Evolutionary conservation across 192 early-diverging fungal species (phyloP).

Genomic region (Coemansia sp.): DNA sequence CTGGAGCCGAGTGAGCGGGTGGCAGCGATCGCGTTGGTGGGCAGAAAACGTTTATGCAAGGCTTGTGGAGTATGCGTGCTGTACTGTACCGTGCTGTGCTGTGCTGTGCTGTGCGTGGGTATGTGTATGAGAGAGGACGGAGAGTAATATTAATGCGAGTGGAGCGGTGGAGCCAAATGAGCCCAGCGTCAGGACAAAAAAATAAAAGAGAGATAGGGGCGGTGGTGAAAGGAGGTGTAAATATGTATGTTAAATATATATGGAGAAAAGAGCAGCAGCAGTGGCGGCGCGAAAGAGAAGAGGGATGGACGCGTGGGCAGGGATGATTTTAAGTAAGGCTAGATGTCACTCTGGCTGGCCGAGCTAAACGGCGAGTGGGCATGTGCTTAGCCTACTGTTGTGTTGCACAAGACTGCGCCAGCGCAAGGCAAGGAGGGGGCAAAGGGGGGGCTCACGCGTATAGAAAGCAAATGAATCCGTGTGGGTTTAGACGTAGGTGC

Average conservation of each 20-base stretch:
- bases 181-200: not conserved
- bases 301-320: not conserved
- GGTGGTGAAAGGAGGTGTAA: not conserved
- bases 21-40: not conserved
- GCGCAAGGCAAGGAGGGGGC: not conserved
- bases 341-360: conserved; percentile 36
- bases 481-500: not conserved
- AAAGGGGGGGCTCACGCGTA: not conserved
- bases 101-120: not conserved
- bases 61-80: not conserved
- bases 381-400: conserved; percentile 14
- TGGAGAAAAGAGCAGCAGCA: not conserved
- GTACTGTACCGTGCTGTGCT: not conserved
- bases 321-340: conserved; percentile 13
- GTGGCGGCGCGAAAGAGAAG: conserved; percentile 2
- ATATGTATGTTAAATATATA: conserved; percentile 3
- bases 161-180: not conserved
- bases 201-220: not conserved
- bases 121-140: conserved; percentile 4
- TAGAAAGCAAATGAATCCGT: not conserved
- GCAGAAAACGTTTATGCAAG: conserved; percentile 4
- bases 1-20: not conserved
- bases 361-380: conserved; percentile 19
- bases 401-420: conserved; percentile 11
- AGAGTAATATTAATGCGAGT: conserved; percentile 5